These are phyloP conservation scores for Colletotrichum australisinense DNA, from an alignment of 2,329 filamentous ascomycete genomes.

Conservation along the genomic window DNA sequence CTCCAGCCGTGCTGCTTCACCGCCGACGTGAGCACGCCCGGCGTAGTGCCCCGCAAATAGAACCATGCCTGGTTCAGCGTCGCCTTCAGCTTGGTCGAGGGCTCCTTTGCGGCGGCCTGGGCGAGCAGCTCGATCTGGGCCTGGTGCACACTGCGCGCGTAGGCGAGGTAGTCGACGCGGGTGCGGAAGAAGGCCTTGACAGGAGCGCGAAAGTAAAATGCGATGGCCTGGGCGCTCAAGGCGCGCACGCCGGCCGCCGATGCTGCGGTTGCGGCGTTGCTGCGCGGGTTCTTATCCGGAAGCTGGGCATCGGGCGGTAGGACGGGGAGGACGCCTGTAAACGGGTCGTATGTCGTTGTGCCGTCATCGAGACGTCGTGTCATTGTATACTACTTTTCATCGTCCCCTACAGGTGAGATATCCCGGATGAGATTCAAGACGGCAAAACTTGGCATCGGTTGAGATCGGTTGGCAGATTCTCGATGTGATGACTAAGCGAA, in stretches of 20 bases:
- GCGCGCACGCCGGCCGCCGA: conserved; percentile 88
- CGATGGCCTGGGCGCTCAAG: conserved; percentile 83
- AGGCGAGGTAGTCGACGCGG: conserved; percentile 83
- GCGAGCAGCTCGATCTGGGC: conserved; percentile 53
- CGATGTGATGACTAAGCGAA: conserved; percentile 14
- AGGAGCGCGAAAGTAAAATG: conserved; percentile 92
- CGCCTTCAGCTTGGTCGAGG: conserved; percentile 44
- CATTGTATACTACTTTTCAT: conserved; percentile 34
- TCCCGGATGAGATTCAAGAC: neutral
- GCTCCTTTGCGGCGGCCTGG: conserved; percentile 49
- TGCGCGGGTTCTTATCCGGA: conserved; percentile 60
- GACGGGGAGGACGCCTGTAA: conserved; percentile 57
- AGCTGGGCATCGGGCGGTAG: conserved; percentile 52
- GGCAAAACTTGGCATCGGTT: conserved; percentile 34
- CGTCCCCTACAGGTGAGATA: conserved; percentile 1
- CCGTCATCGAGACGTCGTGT: conserved; percentile 35
- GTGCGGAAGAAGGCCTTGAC: conserved; percentile 94
- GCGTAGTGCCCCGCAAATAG: conserved; percentile 73
- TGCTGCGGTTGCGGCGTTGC: conserved; percentile 75
- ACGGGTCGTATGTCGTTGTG: conserved; percentile 24
- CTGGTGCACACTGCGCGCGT: conserved; percentile 65
- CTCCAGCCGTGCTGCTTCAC: conserved; percentile 78
- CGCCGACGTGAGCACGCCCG: conserved; percentile 75
- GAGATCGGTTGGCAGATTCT: conserved; percentile 12
- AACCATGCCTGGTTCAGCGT: conserved; percentile 56